Percentiles rank a stretch among this genome's conserved stretches.
Evolutionary conservation across 2,329 filamentous ascomycete species (phyloP).

Genomic region (Talaromyces pinophilus): DNA sequence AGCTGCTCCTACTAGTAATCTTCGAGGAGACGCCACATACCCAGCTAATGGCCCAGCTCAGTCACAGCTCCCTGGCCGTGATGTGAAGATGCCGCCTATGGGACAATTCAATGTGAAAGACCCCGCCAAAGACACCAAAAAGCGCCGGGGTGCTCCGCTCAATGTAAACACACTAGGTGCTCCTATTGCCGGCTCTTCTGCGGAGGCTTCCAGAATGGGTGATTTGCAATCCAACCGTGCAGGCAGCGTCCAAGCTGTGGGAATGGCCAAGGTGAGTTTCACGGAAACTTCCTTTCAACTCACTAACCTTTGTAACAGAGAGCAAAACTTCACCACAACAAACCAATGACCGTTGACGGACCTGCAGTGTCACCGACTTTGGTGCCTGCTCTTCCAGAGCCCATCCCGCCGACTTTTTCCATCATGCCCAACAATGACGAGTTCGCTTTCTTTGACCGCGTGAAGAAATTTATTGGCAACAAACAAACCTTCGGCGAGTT

Average conservation of each 20-base stretch:
- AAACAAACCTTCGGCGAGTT: slow-evolving; percentile 93
- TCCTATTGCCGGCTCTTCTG: slow-evolving; percentile 37
- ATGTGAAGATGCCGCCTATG: slow-evolving; percentile 79
- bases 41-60: slow-evolving; percentile 40
- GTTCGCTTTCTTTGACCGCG: slow-evolving; percentile 89
- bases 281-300: slow-evolving; percentile 11
- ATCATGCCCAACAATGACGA: slow-evolving; percentile 80
- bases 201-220: slow-evolving; percentile 36
- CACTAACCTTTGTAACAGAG: slow-evolving; percentile 56
- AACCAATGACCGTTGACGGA: slow-evolving; percentile 58
- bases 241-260: slow-evolving; percentile 42
- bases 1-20: slow-evolving; percentile 65
- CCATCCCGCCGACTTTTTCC: slow-evolving; percentile 73
- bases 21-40: slow-evolving; percentile 57
- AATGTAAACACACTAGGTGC: slow-evolving; percentile 37
- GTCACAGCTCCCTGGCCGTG: slow-evolving; percentile 54
- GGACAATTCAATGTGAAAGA: slow-evolving; percentile 89
- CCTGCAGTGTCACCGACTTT: slow-evolving; percentile 78
- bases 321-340: slow-evolving; percentile 71
- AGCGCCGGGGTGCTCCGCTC: slow-evolving; percentile 66
- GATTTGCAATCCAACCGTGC: slow-evolving; percentile 39
- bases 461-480: slow-evolving; percentile 94
- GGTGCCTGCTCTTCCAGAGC: slow-evolving; percentile 83
- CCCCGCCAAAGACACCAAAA: slow-evolving; percentile 86
- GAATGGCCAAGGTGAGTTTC: slow-evolving; percentile 54